phyloP scores from a whole-genome alignment of 1,284 basidiomycete species.

The Anthracocystis walkeri region DNA sequence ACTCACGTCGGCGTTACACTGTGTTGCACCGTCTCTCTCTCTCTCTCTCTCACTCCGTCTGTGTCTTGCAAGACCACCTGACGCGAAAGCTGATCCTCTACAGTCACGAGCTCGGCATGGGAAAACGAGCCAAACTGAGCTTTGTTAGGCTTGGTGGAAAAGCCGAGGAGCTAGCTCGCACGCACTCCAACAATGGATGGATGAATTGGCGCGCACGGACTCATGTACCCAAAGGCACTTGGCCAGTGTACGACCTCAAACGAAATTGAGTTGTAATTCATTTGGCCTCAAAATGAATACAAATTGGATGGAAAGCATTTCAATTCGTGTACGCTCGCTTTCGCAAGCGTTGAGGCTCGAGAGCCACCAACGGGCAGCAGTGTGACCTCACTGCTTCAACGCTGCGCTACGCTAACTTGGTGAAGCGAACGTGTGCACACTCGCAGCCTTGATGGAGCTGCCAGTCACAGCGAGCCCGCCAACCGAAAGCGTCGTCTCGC shows the following conservation, averaged over 20 bases:
- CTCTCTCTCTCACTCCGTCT: too few species aligned
- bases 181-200: background rate
- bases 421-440: background rate
- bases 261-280: too few species aligned
- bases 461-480: background rate
- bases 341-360: background rate
- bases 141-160: background rate
- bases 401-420: background rate
- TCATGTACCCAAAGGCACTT: background rate
- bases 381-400: background rate
- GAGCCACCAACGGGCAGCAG: slow-evolving; percentile 3
- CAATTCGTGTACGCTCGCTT: too few species aligned
- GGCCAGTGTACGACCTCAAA: background rate
- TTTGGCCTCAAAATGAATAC: too few species aligned
- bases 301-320: too few species aligned
- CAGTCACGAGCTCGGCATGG: slow-evolving; percentile 2
- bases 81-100: too few species aligned
- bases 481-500: background rate
- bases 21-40: too few species aligned
- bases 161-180: background rate
- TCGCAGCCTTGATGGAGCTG: background rate
- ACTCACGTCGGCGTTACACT: too few species aligned
- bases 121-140: background rate
- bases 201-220: slow-evolving; percentile 20
- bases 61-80: background rate